Evolutionary conservation across 2,329 filamentous ascomycete species (phyloP).

Genomic region (Stachybotrys chlorohalonatus): DNA sequence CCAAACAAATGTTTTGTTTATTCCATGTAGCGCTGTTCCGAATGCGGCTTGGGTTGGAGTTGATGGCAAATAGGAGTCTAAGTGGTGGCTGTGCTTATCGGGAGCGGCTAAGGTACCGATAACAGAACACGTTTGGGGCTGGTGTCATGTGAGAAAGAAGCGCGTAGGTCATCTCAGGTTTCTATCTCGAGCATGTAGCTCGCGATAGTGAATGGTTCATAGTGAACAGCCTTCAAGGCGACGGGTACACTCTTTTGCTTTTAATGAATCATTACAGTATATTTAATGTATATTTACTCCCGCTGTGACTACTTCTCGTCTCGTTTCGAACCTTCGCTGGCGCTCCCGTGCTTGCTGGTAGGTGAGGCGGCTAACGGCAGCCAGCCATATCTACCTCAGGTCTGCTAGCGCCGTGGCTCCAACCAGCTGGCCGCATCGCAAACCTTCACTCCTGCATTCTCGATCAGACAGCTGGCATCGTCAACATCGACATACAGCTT

Average conservation of each 20-base stretch:
- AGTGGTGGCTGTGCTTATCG: background rate
- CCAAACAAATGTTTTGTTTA: too few relatives aligned
- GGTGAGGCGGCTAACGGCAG: slow-evolving; percentile 11
- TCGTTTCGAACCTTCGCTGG: background rate
- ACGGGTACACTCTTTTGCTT: too few relatives aligned
- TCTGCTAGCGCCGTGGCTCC: slow-evolving; percentile 4
- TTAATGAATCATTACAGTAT: too few relatives aligned
- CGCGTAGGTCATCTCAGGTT: background rate
- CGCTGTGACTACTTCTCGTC: background rate
- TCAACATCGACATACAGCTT: background rate
- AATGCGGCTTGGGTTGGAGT: too few relatives aligned
- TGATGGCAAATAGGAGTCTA: too few relatives aligned
- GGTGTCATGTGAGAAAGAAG: background rate
- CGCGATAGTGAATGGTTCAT: background rate
- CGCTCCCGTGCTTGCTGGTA: background rate
- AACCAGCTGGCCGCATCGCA: background rate
- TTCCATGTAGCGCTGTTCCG: too few relatives aligned
- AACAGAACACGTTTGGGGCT: background rate
- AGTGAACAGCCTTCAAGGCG: background rate
- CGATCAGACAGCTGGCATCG: background rate
- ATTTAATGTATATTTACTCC: too few relatives aligned
- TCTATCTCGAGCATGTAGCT: background rate
- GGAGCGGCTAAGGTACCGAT: background rate
- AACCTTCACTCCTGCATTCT: background rate
- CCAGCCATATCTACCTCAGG: slow-evolving; percentile 8